phyloP scores from a whole-genome alignment of 2,329 filamentous ascomycete species.

The Aspergillus sp. region DNA sequence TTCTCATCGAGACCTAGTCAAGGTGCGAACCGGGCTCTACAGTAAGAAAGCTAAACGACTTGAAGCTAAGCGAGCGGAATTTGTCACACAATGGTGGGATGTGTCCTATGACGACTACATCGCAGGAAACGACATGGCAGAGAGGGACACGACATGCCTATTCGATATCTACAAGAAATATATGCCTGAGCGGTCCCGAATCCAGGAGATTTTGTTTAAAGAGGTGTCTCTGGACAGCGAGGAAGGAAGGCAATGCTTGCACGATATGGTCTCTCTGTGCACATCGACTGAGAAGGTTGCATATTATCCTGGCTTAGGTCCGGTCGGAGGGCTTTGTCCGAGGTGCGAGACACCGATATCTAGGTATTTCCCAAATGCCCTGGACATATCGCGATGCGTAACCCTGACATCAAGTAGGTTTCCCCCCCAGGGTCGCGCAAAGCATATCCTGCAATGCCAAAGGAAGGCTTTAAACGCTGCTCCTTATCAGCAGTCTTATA shows the following conservation, averaged over 20 bases:
- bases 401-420: too few species aligned
- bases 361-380: not conserved
- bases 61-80: constrained; percentile 10
- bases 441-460: too few species aligned
- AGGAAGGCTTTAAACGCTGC: constrained; percentile 8
- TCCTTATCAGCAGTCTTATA: constrained; percentile 12
- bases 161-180: constrained; percentile 23
- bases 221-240: constrained; percentile 18
- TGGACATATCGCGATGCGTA: not conserved
- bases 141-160: constrained; percentile 16
- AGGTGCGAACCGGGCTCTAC: constrained; percentile 15
- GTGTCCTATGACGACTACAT: constrained; percentile 19
- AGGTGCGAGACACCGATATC: constrained; percentile 2
- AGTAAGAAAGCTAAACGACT: constrained; percentile 18
- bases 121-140: constrained; percentile 16
- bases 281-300: constrained; percentile 14
- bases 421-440: too few species aligned
- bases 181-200: constrained; percentile 10
- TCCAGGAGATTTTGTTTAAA: constrained; percentile 16
- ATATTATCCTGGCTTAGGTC: constrained; percentile 11
- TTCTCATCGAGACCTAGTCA: constrained; percentile 8
- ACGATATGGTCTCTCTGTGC: constrained; percentile 19
- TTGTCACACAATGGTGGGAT: constrained; percentile 19
- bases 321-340: constrained; percentile 1
- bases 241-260: constrained; percentile 15